Percentiles rank a stretch among this genome's conserved stretches.
Evolutionary conservation across 495 filamentous ascomycete species (phyloP).

Genomic region (Aspergillus egyptiacus): DNA sequence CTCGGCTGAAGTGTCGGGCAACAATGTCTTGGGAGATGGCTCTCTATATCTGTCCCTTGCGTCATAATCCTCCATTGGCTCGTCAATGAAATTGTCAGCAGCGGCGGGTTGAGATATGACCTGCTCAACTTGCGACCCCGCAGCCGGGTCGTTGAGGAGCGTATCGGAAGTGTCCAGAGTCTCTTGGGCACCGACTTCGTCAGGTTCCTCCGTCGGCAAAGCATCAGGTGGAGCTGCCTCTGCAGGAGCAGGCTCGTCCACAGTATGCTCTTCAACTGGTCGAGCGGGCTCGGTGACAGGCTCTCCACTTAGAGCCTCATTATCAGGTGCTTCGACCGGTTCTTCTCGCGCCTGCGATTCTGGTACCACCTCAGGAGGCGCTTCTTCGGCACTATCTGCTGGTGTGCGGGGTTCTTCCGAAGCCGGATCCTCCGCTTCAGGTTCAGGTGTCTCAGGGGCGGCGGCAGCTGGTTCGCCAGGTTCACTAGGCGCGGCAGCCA

Average conservation of each 20-base stretch:
- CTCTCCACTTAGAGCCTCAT: slow-evolving; percentile 5
- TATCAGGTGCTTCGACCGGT: not conserved
- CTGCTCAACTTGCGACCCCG: slow-evolving; percentile 5
- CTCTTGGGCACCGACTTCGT: not conserved
- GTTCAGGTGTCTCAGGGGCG: slow-evolving; percentile 12
- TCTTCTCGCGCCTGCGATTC: slow-evolving; percentile 8
- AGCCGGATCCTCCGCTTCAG: slow-evolving; percentile 9
- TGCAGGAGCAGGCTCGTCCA: slow-evolving; percentile 11
- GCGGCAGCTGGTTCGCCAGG: not conserved
- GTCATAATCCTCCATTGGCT: not conserved
- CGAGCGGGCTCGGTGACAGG: not conserved
- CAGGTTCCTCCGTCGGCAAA: not conserved
- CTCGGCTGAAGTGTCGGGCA: not conserved
- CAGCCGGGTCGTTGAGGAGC: not conserved
- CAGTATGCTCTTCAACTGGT: slow-evolving; percentile 10
- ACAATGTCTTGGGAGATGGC: slow-evolving; percentile 1
- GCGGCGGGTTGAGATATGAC: not conserved
- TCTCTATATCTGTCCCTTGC: slow-evolving; percentile 5
- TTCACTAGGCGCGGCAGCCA: slow-evolving; percentile 1
- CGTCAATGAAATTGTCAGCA: slow-evolving; percentile 1
- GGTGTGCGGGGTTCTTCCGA: slow-evolving; percentile 2
- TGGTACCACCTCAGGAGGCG: slow-evolving; percentile 6
- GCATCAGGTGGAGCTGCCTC: slow-evolving; percentile 1
- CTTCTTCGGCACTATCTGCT: not conserved
- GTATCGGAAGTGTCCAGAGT: not conserved